Base-by-base conservation (phyloP, 129 eudicot genomes). In the Deinandra increscens region DNA sequence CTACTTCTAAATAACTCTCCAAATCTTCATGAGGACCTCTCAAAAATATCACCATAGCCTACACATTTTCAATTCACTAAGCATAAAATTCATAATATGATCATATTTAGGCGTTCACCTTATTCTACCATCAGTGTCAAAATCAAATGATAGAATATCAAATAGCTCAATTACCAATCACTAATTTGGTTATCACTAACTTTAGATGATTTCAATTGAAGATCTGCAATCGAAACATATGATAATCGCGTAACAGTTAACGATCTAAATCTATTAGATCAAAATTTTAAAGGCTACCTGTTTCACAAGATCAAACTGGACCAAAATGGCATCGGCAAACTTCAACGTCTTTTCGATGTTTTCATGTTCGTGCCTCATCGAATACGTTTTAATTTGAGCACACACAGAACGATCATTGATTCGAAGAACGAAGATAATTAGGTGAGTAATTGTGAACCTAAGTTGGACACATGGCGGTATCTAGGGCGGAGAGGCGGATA, bases 391-490 rank as follows among this genome's bases (percentile, higher is more conserved):
- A 54, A 88, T 69, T 96, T 91, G 33, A 9, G 68, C 68, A 48
- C n/a, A 22, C n/a, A 59, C 43, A 38, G 23, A 64, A 58, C 4
- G 9, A 23, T n/a, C 42, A 44, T 1, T 18, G 15, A 45, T 15
- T 9, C n/a, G 17, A 29, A 22, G 38, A 14, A 42, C 45, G 33
- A 12, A 42, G 15, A 49, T 49, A 15, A n/a, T n/a, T n/a, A 31
- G 45, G n/a, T 18, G 15, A 4, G 38, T 11, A 4, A 10, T 5
- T 0, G 31, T 19, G 6, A 34, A 72, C 98, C 98, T 89, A 97
- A 5, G 97, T 93, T 9, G 98, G 97, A 0, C 98, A 97, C 96
- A 88, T 88, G 69, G 97, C 96, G 45, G 96, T 86, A 80, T 91
- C 97, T 26, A 91, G 97, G 60, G 96, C 96, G 51, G 97, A 91